These are phyloP conservation scores for Boletus reticulatus DNA, from an alignment of 768 basidiomycete genomes.

Conservation along the genomic window DNA sequence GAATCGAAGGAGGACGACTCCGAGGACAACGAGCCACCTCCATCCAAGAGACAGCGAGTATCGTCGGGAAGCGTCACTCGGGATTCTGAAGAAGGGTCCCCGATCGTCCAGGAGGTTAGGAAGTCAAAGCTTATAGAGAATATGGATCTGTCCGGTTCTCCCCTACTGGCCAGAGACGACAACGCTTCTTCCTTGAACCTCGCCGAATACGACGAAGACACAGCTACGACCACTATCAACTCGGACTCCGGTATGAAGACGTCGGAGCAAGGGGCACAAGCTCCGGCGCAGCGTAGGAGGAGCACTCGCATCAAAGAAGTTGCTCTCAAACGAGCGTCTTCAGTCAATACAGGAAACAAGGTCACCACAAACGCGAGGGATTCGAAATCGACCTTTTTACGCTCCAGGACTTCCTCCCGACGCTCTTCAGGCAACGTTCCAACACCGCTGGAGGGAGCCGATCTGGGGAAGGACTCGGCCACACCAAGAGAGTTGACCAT, in stretches of 20 bases:
- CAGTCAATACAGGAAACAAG: background rate
- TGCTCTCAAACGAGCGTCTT: slow-evolving; percentile 12
- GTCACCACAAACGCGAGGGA: background rate
- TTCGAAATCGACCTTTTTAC: slow-evolving; percentile 10
- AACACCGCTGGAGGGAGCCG: background rate
- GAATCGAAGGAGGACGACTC: slow-evolving; percentile 9
- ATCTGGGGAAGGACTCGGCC: background rate
- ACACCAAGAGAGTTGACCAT: slow-evolving; percentile 17
- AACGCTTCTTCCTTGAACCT: background rate
- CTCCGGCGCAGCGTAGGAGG: slow-evolving; percentile 13
- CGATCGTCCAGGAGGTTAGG: background rate
- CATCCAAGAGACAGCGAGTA: slow-evolving; percentile 21
- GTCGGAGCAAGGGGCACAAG: background rate
- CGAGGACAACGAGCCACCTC: slow-evolving; percentile 11
- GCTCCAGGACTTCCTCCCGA: slow-evolving; percentile 9
- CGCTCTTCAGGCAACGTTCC: background rate
- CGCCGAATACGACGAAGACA: background rate
- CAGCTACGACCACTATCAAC: background rate
- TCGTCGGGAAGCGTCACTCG: background rate
- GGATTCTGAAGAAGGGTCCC: background rate
- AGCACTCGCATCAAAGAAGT: slow-evolving; percentile 25
- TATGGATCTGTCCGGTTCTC: slow-evolving; percentile 26
- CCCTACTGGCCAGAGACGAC: slow-evolving; percentile 15
- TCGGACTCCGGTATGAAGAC: background rate
- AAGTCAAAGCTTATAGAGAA: slow-evolving; percentile 26